Evolutionary conservation across 2,329 filamentous ascomycete genomes (phyloP).

Genomic region (Colletotrichum truncatum): DNA sequence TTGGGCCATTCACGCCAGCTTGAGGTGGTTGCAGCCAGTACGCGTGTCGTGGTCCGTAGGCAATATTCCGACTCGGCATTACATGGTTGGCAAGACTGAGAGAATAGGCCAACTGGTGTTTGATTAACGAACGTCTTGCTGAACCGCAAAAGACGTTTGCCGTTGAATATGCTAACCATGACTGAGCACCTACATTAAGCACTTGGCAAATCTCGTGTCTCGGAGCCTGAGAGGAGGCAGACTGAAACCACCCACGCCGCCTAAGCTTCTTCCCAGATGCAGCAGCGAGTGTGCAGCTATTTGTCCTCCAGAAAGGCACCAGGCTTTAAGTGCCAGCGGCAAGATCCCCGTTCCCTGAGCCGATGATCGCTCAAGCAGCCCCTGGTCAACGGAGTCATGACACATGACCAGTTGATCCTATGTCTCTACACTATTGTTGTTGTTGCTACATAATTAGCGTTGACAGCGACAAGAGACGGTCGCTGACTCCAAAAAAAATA

Average conservation of each 20-base stretch:
- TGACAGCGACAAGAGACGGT: background rate
- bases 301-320: too few relatives aligned
- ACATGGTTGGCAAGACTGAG: background rate
- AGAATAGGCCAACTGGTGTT: background rate
- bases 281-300: constrained; percentile 1
- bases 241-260: constrained; percentile 22
- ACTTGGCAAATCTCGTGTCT: constrained; percentile 1
- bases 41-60: constrained; percentile 13
- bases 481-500: constrained; percentile 24
- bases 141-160: background rate
- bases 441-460: constrained; percentile 5
- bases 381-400: constrained; percentile 25
- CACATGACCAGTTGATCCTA: constrained; percentile 19
- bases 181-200: background rate
- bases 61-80: background rate
- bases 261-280: constrained; percentile 24
- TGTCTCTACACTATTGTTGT: background rate
- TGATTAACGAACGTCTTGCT: background rate
- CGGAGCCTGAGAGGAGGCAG: constrained; percentile 7
- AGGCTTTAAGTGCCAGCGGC: background rate
- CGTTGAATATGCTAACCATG: background rate
- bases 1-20: constrained; percentile 10
- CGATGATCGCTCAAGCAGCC: constrained; percentile 18
- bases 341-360: constrained; percentile 10
- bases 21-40: constrained; percentile 10